These are phyloP conservation scores for Bimuria novae-zelandiae DNA, from an alignment of 2,329 filamentous ascomycete species.

Conservation along the genomic window DNA sequence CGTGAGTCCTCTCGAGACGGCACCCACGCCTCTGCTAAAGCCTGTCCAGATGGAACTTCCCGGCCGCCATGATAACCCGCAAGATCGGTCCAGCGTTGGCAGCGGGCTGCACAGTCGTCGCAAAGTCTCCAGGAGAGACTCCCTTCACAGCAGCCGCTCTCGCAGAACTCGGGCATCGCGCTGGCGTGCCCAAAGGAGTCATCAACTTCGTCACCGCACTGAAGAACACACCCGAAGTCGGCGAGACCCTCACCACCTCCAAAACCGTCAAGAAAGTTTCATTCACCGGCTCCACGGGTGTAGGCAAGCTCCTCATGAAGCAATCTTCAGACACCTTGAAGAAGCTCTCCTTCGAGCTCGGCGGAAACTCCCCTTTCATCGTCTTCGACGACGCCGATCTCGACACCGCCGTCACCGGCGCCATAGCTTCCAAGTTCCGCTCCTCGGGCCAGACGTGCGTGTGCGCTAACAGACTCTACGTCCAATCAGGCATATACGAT, in stretches of 20 bases:
- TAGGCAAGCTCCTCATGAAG: slow-evolving; percentile 82
- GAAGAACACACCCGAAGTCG: slow-evolving; percentile 79
- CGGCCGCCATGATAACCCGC: slow-evolving; percentile 56
- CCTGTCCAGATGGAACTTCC: slow-evolving; percentile 73
- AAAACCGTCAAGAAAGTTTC: slow-evolving; percentile 84
- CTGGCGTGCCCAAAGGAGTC: slow-evolving; percentile 87
- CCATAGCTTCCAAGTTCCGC: slow-evolving; percentile 88
- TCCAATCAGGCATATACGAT: slow-evolving; percentile 79
- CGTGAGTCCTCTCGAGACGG: slow-evolving; percentile 47
- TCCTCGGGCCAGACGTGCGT: slow-evolving; percentile 96
- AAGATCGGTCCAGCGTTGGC: slow-evolving; percentile 72
- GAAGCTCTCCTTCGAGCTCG: slow-evolving; percentile 86
- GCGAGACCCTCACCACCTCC: slow-evolving; percentile 75
- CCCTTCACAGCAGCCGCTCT: slow-evolving; percentile 88
- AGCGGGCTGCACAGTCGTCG: slow-evolving; percentile 92
- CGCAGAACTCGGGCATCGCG: slow-evolving; percentile 82
- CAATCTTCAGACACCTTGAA: slow-evolving; percentile 84
- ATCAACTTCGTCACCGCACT: slow-evolving; percentile 85
- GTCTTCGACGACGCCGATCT: slow-evolving; percentile 95
- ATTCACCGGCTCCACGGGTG: slow-evolving; percentile 78
- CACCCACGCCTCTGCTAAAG: slow-evolving; percentile 7
- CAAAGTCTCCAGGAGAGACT: slow-evolving; percentile 89
- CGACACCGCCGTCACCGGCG: slow-evolving; percentile 80
- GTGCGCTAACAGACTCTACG: slow-evolving; percentile 74
- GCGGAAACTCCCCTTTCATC: slow-evolving; percentile 94